phyloP scores from a whole-genome alignment of 2,329 filamentous ascomycete species.

The Colletotrichum destructivum region DNA sequence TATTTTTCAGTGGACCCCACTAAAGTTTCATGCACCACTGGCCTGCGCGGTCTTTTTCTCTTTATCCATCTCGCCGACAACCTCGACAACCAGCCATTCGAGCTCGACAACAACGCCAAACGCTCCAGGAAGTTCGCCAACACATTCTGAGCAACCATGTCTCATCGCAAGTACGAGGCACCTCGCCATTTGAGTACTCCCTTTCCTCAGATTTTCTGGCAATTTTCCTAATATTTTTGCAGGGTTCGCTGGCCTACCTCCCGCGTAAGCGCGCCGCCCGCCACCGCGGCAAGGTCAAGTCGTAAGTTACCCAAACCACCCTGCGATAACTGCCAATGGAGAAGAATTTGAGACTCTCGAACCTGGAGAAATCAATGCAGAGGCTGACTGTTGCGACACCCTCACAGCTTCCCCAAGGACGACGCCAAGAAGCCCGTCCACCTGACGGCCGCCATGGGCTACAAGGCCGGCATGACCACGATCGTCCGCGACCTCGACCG shows the following conservation, averaged over 20 bases:
- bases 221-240: too few species aligned
- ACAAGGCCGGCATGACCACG: conserved; percentile 99
- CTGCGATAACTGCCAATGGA: background rate
- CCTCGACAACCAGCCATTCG: background rate
- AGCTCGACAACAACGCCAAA: background rate
- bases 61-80: conserved; percentile 7
- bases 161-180: conserved; percentile 45
- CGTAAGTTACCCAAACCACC: conserved; percentile 71
- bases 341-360: conserved; percentile 41
- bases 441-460: conserved; percentile 97
- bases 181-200: too few species aligned
- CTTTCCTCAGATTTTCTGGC: too few species aligned
- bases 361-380: conserved; percentile 46
- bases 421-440: conserved; percentile 99
- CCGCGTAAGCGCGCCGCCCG: conserved; percentile 93
- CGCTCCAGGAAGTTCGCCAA: too few species aligned
- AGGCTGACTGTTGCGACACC: conserved; percentile 44
- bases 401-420: conserved; percentile 96
- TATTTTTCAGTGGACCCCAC: too few species aligned
- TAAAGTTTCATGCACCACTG: too few species aligned
- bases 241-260: conserved; percentile 85
- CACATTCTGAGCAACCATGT: too few species aligned
- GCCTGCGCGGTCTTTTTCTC: background rate
- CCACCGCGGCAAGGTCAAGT: conserved; percentile 98
- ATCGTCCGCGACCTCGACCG: conserved; percentile 99